Evolutionary conservation across 2,329 filamentous ascomycete species (phyloP).

Genomic region (Penicillium rolfsii): DNA sequence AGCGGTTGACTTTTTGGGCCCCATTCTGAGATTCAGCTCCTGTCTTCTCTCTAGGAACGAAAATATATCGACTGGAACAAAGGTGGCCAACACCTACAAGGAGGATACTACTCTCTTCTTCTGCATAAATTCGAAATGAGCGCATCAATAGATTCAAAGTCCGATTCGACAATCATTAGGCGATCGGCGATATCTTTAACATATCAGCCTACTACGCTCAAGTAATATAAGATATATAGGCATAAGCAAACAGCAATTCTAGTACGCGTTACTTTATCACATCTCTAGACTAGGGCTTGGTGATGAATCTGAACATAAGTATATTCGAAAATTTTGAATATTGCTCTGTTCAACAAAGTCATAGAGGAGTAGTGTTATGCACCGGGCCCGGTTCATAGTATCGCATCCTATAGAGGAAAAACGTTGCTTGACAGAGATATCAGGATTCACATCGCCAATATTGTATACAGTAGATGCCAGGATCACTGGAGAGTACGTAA

Average conservation of each 20-base stretch:
- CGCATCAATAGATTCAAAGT: not conserved
- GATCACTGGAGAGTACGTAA: constrained; percentile 6
- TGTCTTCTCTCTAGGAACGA: not conserved
- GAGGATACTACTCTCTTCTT: not conserved
- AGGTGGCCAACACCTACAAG: not conserved
- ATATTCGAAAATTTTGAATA: not conserved
- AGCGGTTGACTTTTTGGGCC: not conserved
- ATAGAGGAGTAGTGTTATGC: not conserved
- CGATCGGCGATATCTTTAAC: not conserved
- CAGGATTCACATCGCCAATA: not conserved
- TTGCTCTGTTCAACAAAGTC: not conserved
- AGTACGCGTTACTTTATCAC: not conserved
- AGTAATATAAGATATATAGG: not conserved
- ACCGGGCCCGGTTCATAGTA: not conserved
- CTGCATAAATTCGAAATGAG: not conserved
- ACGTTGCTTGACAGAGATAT: not conserved
- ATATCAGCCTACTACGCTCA: not conserved
- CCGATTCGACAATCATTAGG: not conserved
- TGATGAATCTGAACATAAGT: not conserved
- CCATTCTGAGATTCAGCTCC: not conserved
- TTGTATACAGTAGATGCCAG: not conserved
- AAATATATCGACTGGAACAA: not conserved
- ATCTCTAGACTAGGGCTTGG: not conserved
- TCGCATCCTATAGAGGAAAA: not conserved
- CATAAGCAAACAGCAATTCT: not conserved